A percentile compares a stretch with the other conserved stretches of the same genome.
Evolutionary conservation across 345 rosid species (phyloP).

Genomic region (Eucalyptus virginea): DNA sequence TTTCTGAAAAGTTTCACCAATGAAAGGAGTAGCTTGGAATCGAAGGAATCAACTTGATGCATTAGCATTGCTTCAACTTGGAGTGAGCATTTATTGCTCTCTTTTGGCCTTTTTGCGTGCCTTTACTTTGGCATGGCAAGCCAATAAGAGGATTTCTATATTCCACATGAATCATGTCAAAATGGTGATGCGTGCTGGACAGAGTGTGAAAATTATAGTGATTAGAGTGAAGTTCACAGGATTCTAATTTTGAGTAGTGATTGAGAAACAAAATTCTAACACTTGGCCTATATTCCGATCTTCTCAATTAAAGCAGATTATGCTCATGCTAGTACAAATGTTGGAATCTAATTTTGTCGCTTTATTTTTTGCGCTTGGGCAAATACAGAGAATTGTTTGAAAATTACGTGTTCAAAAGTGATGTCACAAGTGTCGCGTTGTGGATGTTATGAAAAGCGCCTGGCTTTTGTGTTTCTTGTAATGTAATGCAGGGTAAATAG

Average conservation of each 20-base stretch:
- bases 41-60: not conserved
- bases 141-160: not conserved
- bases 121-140: not conserved
- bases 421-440: not conserved
- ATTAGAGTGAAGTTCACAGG: not conserved
- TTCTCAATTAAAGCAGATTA: not conserved
- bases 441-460: accelerated
- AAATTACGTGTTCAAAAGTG: not conserved
- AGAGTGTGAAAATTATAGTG: not conserved
- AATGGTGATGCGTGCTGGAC: accelerated
- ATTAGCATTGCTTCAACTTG: not conserved
- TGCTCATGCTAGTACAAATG: not conserved
- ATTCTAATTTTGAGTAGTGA: not conserved
- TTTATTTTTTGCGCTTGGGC: not conserved
- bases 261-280: not conserved
- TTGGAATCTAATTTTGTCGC: not conserved
- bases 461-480: not conserved
- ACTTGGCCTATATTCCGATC: accelerated
- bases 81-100: not conserved
- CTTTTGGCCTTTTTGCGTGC: not conserved
- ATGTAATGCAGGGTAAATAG: not conserved
- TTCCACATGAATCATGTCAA: not conserved
- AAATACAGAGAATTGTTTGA: not conserved
- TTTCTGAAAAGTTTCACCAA: not conserved
- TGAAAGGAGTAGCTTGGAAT: not conserved